A percentile compares a stretch with the other conserved stretches of the same genome.
These are phyloP conservation scores for Begonia peltatifolia DNA, from an alignment of 306 rosid genomes.

Conservation along the genomic window DNA sequence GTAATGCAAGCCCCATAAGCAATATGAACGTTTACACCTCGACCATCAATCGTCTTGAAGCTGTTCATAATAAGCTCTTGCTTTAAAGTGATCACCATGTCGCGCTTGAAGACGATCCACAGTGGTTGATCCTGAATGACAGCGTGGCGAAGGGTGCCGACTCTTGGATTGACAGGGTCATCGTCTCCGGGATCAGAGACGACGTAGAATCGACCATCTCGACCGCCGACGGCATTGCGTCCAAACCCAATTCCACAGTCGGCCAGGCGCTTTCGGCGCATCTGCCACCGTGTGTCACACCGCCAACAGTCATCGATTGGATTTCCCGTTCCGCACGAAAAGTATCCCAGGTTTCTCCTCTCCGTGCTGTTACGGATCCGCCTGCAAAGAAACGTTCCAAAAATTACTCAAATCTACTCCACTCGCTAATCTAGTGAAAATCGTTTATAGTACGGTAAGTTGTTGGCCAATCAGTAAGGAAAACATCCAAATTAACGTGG, in stretches of 20 bases:
- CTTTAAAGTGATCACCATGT: slow-evolving; percentile 84
- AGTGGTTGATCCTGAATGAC: slow-evolving; percentile 75
- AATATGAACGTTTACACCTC: slow-evolving; percentile 81
- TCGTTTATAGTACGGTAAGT: too few relatives aligned
- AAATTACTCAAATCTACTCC: not conserved
- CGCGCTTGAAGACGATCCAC: slow-evolving; percentile 94
- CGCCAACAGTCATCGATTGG: slow-evolving; percentile 99
- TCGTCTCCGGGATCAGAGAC: slow-evolving; percentile 48
- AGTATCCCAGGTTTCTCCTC: slow-evolving; percentile 59
- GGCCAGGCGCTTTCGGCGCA: slow-evolving; percentile 52
- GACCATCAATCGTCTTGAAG: slow-evolving; percentile 86
- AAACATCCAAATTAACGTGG: too few relatives aligned
- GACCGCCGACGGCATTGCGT: slow-evolving; percentile 80
- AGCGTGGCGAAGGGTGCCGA: slow-evolving; percentile 89
- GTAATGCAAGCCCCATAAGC: slow-evolving; percentile 89
- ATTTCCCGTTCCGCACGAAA: slow-evolving; percentile 83
- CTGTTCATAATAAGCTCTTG: slow-evolving; percentile 94
- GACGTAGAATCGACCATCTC: slow-evolving; percentile 69
- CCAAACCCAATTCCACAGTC: slow-evolving; percentile 84
- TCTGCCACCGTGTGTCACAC: slow-evolving; percentile 65
- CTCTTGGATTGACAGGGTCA: slow-evolving; percentile 56
- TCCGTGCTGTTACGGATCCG: slow-evolving; percentile 46
- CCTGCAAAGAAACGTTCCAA: slow-evolving; percentile 24
- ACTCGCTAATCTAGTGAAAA: too few relatives aligned
- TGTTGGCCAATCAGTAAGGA: too few relatives aligned